phyloP scores from a whole-genome alignment of 805 yeast genomes.

The Candida silvatica region DNA sequence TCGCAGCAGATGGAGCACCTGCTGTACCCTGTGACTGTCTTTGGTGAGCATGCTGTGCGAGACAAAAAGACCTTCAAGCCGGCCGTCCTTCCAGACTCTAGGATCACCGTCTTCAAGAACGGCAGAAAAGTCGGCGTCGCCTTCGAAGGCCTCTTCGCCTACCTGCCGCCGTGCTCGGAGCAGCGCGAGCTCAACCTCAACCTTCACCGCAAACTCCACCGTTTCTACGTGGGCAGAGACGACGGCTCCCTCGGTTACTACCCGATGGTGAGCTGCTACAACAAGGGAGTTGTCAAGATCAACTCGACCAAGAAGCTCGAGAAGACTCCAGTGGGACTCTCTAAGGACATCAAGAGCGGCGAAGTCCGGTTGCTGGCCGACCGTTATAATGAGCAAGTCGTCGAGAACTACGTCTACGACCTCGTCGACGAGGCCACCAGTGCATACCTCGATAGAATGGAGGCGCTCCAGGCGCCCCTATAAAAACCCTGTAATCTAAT shows the following conservation, averaged over 20 bases:
- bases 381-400: slow-evolving; percentile 58
- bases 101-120: slow-evolving; percentile 64
- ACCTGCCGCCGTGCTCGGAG: slow-evolving; percentile 71
- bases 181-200: slow-evolving; percentile 27
- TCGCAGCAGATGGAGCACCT: slow-evolving; percentile 67
- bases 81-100: slow-evolving; percentile 48
- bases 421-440: slow-evolving; percentile 76
- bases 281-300: slow-evolving; percentile 66
- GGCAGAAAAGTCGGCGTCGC: slow-evolving; percentile 62
- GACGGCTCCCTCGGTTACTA: slow-evolving; percentile 87
- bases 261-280: slow-evolving; percentile 80
- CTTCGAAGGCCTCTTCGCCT: slow-evolving; percentile 61
- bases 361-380: slow-evolving; percentile 44
- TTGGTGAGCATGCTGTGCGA: slow-evolving; percentile 58
- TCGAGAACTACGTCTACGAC: slow-evolving; percentile 81
- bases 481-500: too few relatives aligned
- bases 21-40: slow-evolving; percentile 60
- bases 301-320: slow-evolving; percentile 62
- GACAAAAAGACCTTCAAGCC: slow-evolving; percentile 38
- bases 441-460: slow-evolving; percentile 35
- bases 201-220: slow-evolving; percentile 1
- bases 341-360: slow-evolving; percentile 14
- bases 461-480: slow-evolving; percentile 4
- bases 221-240: slow-evolving; percentile 35
- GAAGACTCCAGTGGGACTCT: slow-evolving; percentile 30